Conservation (phyloP, 805 yeast genomes). For the Candida vartiovaarae region DNA sequence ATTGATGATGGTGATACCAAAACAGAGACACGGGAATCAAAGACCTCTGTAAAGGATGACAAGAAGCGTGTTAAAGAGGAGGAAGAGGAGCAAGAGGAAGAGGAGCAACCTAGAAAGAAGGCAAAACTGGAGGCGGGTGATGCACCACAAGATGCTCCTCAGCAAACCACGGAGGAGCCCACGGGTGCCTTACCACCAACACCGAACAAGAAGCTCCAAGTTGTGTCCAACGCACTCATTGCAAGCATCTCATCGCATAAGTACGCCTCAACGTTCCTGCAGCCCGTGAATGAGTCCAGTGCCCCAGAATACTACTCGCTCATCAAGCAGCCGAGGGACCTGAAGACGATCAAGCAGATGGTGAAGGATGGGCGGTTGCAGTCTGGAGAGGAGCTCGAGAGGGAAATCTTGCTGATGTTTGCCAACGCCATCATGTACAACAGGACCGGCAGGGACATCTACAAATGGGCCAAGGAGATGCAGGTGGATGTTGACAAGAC, state of each 20-base stretch:
- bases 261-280: conserved; percentile 65
- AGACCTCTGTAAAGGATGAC: background rate
- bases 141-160: background rate
- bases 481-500: conserved; percentile 54
- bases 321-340: conserved; percentile 58
- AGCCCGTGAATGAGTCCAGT: conserved; percentile 58
- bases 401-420: conserved; percentile 69
- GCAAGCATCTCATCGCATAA: conserved; percentile 62
- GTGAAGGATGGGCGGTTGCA: conserved; percentile 54
- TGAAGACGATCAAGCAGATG: conserved; percentile 52
- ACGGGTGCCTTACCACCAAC: conserved; percentile 8
- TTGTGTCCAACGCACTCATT: conserved; percentile 53
- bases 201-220: conserved; percentile 49
- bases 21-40: background rate
- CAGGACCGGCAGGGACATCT: conserved; percentile 54
- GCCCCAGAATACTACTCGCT: conserved; percentile 65
- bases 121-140: background rate
- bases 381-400: conserved; percentile 45
- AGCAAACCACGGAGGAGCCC: background rate
- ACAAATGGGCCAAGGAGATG: conserved; percentile 61
- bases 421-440: conserved; percentile 84
- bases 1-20: background rate
- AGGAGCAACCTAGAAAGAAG: conserved; percentile 6
- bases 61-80: background rate
- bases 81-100: conserved; percentile 3